These are phyloP conservation scores for Cyberlindnera veronae DNA, from an alignment of 805 yeast genomes.

Conservation along the genomic window DNA sequence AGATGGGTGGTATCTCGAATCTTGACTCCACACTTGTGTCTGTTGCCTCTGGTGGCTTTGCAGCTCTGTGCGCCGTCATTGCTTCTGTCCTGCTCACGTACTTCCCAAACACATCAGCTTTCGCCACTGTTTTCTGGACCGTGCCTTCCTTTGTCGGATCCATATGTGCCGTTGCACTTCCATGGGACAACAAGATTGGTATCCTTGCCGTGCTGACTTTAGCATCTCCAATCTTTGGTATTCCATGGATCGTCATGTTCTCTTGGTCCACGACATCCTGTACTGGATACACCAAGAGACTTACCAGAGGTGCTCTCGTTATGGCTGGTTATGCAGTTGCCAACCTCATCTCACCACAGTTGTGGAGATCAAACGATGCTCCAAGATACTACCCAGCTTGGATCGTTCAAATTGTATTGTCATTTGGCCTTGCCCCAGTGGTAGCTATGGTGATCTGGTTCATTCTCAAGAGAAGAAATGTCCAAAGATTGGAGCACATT, in stretches of 20 bases:
- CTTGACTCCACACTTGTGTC: constrained; percentile 49
- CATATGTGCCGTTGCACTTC: constrained; percentile 42
- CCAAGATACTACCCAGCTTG: constrained; percentile 47
- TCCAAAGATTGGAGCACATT: constrained; percentile 30
- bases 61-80: constrained; percentile 37
- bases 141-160: constrained; percentile 44
- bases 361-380: constrained; percentile 46
- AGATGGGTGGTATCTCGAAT: constrained; percentile 41
- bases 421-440: constrained; percentile 45
- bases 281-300: constrained; percentile 50
- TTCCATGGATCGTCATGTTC: constrained; percentile 37
- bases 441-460: constrained; percentile 41
- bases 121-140: constrained; percentile 35
- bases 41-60: constrained; percentile 51
- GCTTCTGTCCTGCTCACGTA: constrained; percentile 34
- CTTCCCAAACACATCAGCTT: constrained; percentile 37
- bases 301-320: constrained; percentile 42
- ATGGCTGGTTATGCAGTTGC: constrained; percentile 46
- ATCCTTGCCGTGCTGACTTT: constrained; percentile 45
- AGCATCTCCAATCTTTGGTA: constrained; percentile 44
- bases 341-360: constrained; percentile 53
- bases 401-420: constrained; percentile 54
- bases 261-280: constrained; percentile 34
- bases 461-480: constrained; percentile 44
- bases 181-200: constrained; percentile 43